phyloP scores from a whole-genome alignment of 202 grass and related monocot species.

The Brachypodium distachyon region DNA sequence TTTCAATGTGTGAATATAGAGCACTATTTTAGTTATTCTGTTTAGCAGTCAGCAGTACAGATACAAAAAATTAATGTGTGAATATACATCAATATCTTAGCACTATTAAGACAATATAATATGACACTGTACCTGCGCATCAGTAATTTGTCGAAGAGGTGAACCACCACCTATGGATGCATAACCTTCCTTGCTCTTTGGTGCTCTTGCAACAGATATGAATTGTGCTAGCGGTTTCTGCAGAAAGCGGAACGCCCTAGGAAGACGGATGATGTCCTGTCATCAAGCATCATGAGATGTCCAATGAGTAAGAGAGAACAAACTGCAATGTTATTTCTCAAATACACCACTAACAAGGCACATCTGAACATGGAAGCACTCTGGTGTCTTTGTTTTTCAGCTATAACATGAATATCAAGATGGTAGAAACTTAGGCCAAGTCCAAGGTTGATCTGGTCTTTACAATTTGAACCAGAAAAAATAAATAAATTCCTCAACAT shows the following conservation, averaged over 20 bases:
- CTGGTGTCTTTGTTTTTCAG: not conserved
- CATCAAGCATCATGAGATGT: conserved; percentile 24
- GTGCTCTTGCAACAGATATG: conserved; percentile 85
- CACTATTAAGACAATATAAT: not conserved
- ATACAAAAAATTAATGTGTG: no score
- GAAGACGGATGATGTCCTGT: conserved; percentile 98
- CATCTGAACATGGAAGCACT: not conserved
- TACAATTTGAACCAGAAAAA: not conserved
- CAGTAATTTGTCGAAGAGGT: conserved; percentile 95
- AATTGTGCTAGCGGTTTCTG: conserved; percentile 96
- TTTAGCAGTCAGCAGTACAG: not conserved
- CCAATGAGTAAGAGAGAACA: not conserved
- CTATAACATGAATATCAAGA: not conserved
- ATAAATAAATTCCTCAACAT: not conserved
- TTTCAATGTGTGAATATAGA: not conserved
- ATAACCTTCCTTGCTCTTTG: conserved; percentile 99
- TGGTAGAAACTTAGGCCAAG: not conserved
- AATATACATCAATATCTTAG: not conserved
- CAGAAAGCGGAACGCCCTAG: conserved; percentile 85
- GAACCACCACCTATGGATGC: conserved; percentile 99
- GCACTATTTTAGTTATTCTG: not conserved
- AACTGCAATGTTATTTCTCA: not conserved
- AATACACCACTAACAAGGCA: not conserved
- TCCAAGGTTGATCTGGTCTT: not conserved
- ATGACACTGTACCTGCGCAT: conserved; percentile 51